phyloP scores from a whole-genome alignment of 2,329 filamentous ascomycete genomes.

The Beauveria varroae region DNA sequence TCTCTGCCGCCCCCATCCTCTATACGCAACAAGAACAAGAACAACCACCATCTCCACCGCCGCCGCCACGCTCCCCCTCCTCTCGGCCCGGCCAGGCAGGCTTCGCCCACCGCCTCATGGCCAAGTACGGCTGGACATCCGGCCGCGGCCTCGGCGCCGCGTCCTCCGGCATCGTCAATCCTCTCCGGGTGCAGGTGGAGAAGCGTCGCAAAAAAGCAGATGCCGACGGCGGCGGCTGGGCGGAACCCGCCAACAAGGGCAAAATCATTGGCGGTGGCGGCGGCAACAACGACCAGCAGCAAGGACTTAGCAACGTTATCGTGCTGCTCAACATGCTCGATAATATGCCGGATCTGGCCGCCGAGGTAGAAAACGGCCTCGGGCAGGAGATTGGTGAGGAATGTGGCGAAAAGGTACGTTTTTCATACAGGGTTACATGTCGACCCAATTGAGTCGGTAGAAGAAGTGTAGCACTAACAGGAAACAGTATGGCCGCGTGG shows the following conservation, averaged over 20 bases:
- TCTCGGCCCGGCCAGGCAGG: conserved; percentile 70
- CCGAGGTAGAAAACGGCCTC: conserved; percentile 68
- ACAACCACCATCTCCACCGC: conserved; percentile 23
- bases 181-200: conserved; percentile 75
- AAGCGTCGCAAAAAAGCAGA: conserved; percentile 76
- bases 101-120: conserved; percentile 82
- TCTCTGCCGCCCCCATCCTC: conserved; percentile 70
- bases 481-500: conserved; percentile 68
- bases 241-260: conserved; percentile 59
- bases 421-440: background rate
- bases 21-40: conserved; percentile 43
- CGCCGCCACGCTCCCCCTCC: conserved; percentile 46
- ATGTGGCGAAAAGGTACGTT: conserved; percentile 65
- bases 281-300: conserved; percentile 44
- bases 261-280: conserved; percentile 67
- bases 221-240: conserved; percentile 71
- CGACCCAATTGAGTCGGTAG: no score
- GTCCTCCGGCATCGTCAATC: conserved; percentile 75
- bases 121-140: conserved; percentile 88
- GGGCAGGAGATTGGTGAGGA: conserved; percentile 95
- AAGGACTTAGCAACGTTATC: conserved; percentile 73
- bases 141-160: conserved; percentile 81
- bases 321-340: conserved; percentile 80
- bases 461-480: background rate
- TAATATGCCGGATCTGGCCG: conserved; percentile 65